Evolutionary conservation across 768 basidiomycete genomes (phyloP).

Genomic region (Lactarius indigo): DNA sequence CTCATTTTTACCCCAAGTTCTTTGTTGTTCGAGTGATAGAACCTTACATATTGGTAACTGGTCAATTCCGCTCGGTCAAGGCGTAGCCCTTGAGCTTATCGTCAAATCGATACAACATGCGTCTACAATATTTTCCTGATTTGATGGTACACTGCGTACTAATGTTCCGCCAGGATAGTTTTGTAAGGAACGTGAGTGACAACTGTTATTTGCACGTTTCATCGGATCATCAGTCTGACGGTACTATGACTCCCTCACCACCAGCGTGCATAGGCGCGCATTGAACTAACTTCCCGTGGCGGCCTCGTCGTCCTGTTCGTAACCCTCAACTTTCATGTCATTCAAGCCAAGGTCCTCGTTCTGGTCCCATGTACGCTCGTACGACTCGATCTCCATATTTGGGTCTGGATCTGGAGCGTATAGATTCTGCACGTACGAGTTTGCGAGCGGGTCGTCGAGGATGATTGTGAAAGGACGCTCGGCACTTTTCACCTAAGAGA

Average conservation of each 20-base stretch:
- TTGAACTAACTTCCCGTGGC: conserved; percentile 5
- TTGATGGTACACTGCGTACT: background rate
- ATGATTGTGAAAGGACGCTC: conserved; percentile 85
- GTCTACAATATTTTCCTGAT: background rate
- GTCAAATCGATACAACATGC: background rate
- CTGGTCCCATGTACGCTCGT: conserved; percentile 84
- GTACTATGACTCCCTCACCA: too few species aligned
- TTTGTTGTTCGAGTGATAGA: background rate
- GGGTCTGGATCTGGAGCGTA: conserved; percentile 98
- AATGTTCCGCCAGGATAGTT: background rate
- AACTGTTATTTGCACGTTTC: background rate
- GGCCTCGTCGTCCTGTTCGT: conserved; percentile 40
- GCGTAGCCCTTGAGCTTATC: too few species aligned
- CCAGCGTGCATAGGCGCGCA: background rate
- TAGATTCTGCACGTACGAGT: conserved; percentile 94
- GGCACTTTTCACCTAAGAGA: conserved; percentile 66
- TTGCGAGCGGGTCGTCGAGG: conserved; percentile 92
- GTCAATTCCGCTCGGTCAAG: too few species aligned
- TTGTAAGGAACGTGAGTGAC: background rate
- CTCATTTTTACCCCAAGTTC: background rate
- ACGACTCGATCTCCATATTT: conserved; percentile 79
- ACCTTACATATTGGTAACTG: background rate
- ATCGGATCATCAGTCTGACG: background rate
- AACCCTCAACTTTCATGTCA: conserved; percentile 81
- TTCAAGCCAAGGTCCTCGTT: conserved; percentile 94